Evolutionary conservation across 805 yeast species (phyloP).

Genomic region (Wickerhamiella musiphila): DNA sequence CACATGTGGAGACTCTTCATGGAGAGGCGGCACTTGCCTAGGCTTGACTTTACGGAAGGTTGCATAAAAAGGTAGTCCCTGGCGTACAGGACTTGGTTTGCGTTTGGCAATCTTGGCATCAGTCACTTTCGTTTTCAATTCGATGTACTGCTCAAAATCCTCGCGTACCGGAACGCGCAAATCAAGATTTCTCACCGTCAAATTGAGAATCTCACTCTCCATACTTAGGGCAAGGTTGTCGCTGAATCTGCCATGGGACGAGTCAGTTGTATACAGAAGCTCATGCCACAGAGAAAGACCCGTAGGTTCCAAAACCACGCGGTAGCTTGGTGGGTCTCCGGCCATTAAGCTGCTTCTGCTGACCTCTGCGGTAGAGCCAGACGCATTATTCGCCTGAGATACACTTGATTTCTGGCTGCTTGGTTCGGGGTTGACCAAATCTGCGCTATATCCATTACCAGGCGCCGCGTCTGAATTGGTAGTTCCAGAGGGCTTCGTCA

Average conservation of each 20-base stretch:
- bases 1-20: conserved; percentile 58
- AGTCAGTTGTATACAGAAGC: conserved; percentile 67
- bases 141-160: conserved; percentile 7
- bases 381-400: conserved; percentile 4
- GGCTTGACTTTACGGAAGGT: conserved; percentile 23
- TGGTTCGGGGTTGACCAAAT: neutral
- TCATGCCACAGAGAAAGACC: conserved; percentile 72
- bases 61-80: no score
- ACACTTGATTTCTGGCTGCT: conserved; percentile 5
- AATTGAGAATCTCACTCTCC: conserved; percentile 72
- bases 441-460: neutral
- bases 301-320: conserved; percentile 66
- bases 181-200: conserved; percentile 64
- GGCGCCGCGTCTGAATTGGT: conserved; percentile 1
- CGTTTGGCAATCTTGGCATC: conserved; percentile 14
- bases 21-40: conserved; percentile 29
- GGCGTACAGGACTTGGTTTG: no score
- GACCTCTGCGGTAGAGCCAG: neutral
- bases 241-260: conserved; percentile 45
- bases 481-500: neutral
- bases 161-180: conserved; percentile 40
- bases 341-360: conserved; percentile 7
- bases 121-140: conserved; percentile 22
- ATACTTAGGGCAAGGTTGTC: conserved; percentile 64
- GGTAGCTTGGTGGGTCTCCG: conserved; percentile 50